phyloP scores from a whole-genome alignment of 768 basidiomycete genomes.

The Fistulinella prunicolor region DNA sequence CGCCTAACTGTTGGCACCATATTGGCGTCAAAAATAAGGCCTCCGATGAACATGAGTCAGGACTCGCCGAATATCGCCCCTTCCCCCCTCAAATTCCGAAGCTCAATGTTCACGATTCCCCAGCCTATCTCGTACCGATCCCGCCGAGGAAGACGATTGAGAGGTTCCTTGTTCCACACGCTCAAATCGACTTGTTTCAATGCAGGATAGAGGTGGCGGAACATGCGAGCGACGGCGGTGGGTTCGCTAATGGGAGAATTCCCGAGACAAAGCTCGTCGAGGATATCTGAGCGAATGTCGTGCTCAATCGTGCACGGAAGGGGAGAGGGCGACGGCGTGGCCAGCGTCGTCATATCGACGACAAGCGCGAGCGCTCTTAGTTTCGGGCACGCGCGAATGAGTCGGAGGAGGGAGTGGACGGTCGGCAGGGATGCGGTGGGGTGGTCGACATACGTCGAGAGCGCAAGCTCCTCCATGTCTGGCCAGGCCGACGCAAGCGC shows the following conservation, averaged over 20 bases:
- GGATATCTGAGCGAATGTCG: background rate
- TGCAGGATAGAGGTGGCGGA: slow-evolving; percentile 17
- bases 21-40: too few species aligned
- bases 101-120: slow-evolving; percentile 19
- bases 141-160: slow-evolving; percentile 8
- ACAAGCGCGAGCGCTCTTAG: slow-evolving; percentile 22
- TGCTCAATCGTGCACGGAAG: background rate
- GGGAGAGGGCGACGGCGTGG: background rate
- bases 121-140: slow-evolving; percentile 14
- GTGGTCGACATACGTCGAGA: slow-evolving; percentile 17
- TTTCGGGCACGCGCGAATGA: slow-evolving; percentile 11
- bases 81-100: slow-evolving; percentile 4
- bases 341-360: slow-evolving; percentile 14
- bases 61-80: too few species aligned
- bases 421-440: slow-evolving; percentile 20
- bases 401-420: slow-evolving; percentile 10
- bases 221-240: slow-evolving; percentile 3
- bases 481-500: slow-evolving; percentile 22
- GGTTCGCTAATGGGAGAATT: slow-evolving; percentile 20
- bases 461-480: slow-evolving; percentile 15
- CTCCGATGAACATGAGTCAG: too few species aligned
- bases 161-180: slow-evolving; percentile 14
- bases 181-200: slow-evolving; percentile 20
- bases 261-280: slow-evolving; percentile 17
- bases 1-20: background rate